Evolutionary conservation across 2,329 filamentous ascomycete species (phyloP).

Genomic region (Neofusicoccum parvum): DNA sequence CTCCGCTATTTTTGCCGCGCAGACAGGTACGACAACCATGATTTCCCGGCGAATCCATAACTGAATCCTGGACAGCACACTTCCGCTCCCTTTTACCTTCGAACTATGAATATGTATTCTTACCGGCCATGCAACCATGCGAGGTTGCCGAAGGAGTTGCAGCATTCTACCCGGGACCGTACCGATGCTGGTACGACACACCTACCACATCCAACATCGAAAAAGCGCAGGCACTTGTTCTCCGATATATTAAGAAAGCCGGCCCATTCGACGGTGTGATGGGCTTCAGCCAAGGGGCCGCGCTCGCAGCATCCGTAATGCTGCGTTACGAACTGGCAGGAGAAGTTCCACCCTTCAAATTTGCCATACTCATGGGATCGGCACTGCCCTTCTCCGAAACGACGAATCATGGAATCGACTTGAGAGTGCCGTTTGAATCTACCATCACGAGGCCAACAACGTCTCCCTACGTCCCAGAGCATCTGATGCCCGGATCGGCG

Average conservation of each 20-base stretch:
- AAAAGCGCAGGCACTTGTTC: slow-evolving; percentile 4
- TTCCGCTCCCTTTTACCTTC: neutral
- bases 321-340: slow-evolving; percentile 28
- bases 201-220: neutral
- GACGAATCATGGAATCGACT: neutral
- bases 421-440: neutral
- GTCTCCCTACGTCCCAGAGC: neutral
- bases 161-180: neutral
- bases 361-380: slow-evolving; percentile 38
- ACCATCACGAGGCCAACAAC: neutral
- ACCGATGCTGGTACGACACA: slow-evolving; percentile 7
- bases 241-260: slow-evolving; percentile 31
- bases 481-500: neutral
- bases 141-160: neutral
- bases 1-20: too few relatives aligned
- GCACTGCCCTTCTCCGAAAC: slow-evolving; percentile 30
- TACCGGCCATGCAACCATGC: neutral
- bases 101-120: neutral
- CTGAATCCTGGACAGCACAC: neutral
- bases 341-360: slow-evolving; percentile 32
- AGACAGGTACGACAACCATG: too few relatives aligned
- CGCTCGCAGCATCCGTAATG: slow-evolving; percentile 34
- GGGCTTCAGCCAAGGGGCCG: slow-evolving; percentile 40
- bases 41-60: too few relatives aligned
- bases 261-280: slow-evolving; percentile 38